Base-by-base conservation (phyloP, 2,329 filamentous ascomycete species). In the Aureobasidium sp. region DNA sequence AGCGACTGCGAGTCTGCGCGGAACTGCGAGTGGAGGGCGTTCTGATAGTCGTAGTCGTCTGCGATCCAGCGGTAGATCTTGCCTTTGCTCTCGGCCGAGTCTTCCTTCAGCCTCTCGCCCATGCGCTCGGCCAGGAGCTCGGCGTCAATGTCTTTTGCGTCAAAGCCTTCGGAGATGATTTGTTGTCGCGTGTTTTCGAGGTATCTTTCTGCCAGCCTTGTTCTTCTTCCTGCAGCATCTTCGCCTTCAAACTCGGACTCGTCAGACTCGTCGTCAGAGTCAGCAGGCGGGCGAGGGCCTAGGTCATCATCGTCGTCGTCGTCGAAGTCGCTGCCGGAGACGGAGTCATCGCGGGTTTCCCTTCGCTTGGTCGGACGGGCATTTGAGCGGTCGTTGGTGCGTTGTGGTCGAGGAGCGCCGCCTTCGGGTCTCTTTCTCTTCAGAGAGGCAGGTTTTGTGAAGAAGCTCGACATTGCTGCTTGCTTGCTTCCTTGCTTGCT, bases 71-170 rank as follows among this genome's bases (percentile, higher is more conserved):
- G 81, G 72, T 95, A 97, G 45, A 95, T 79, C 62, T 86, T 85
- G 55, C 93, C 93, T 72, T 96, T 96, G 53, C 82, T 81, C 71
- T 96, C 93, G 49, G 93, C 83, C 38, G 93, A 88, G 67, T 97
- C 93, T 71, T 96, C 89, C 69, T 91, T 84, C 62, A 98, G 74
- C 61, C 90, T 78, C 68, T 95, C 88, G 25, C 67, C 66, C 65
- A 68, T 68, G 37, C 67, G 67, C 51, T 61, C 54, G 37, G 91
- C 90, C 63, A 98, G 90, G 62, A 96, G 74, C 66, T 98, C 93
- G 55, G 86, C 79, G 71, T 97, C 93, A 55, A 98, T 87, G 50
- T 97, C 88, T 61, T 85, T 90, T 6, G 93, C 93, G 70, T 98
- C 90, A 65, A 97, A 98, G 34, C 90, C 93, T 59, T 89, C 86